A percentile compares a stretch with the other conserved stretches of the same genome.
Evolutionary conservation across 331 rosid species (phyloP).

Genomic region (Stylosanthes scabra): DNA sequence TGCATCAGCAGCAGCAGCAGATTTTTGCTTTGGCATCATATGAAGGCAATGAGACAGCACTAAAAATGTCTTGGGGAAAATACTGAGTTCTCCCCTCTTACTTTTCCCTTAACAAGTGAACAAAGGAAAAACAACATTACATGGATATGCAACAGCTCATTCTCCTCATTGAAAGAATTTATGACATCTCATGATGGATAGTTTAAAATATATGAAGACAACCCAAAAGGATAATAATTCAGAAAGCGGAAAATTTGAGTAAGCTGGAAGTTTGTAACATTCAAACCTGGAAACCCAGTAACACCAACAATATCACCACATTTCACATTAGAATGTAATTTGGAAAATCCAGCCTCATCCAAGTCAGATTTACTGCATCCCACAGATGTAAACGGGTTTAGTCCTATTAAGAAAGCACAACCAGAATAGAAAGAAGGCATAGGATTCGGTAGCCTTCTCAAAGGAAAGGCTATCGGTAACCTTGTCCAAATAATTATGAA

Average conservation of each 20-base stretch:
- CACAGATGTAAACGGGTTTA: slow-evolving; percentile 17
- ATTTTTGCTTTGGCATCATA: slow-evolving; percentile 94
- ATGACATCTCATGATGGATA: background rate
- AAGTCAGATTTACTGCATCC: slow-evolving; percentile 73
- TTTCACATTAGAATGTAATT: slow-evolving; percentile 80
- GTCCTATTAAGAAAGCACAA: background rate
- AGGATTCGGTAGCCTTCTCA: too few species aligned
- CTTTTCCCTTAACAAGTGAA: slow-evolving; percentile 70
- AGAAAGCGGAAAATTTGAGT: background rate
- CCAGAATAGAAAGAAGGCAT: background rate
- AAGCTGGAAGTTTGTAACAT: slow-evolving; percentile 19
- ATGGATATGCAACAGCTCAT: background rate
- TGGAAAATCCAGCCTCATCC: slow-evolving; percentile 74
- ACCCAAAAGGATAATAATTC: background rate
- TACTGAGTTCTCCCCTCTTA: slow-evolving; percentile 94
- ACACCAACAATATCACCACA: slow-evolving; percentile 95
- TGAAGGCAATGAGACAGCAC: slow-evolving; percentile 86
- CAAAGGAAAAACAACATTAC: background rate
- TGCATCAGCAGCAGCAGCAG: slow-evolving; percentile 61
- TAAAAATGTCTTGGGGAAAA: slow-evolving; percentile 74
- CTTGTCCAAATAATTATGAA: too few species aligned
- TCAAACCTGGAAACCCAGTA: slow-evolving; percentile 88
- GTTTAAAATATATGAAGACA: background rate
- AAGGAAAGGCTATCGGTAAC: too few species aligned
- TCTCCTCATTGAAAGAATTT: background rate